Base-by-base conservation (phyloP, 2,329 filamentous ascomycete species). In the Akanthomyces uredinophilus region DNA sequence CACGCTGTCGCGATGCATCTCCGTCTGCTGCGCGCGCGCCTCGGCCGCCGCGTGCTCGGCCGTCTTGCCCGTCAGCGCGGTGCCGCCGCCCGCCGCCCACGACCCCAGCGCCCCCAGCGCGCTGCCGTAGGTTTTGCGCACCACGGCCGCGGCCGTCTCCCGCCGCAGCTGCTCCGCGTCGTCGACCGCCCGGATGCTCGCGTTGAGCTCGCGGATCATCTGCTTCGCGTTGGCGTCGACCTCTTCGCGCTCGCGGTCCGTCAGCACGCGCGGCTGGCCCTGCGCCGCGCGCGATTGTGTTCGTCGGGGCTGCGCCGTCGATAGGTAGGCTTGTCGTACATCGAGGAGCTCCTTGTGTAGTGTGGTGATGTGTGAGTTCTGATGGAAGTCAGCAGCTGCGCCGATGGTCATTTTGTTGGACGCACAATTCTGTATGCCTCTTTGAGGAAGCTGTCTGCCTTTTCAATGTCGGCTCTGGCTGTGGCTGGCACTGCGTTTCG, bases 371-470 rank as follows among this genome's bases (percentile, higher is more conserved):
- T 96, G 92, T 8, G 87, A 84, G 72, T 96, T 95, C 92, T 96
- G 70, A 70, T 49, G 3, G 27, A 14, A 18, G 29, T 46, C 11
- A 49, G 43, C 65, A 20, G 65, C 27, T 20, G 43, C 18, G n/a
- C 14, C 16, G 20, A 4, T 4, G n/a, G 11, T 22, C 7, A 68
- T 65, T 14, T 16, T 10, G 2, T 39, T 16, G 16, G 7, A 8
- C 83, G 70, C 79, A 96, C 93, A 74, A 98, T 97, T 72, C 89
- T 86, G 77, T 96, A 95, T 59, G 95, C 95, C 77, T 98, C 94
- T 72, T 94, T 92, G 39, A 98, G 80, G 72, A 98, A 99, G 69
- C 90, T 89, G 73, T 97, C 91, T 56, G 95, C 83, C 68, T 76
- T 81, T 66, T 83, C 78, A 54, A 80, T 68, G 62, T 73, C 78